Conservation (phyloP, 2,329 filamentous ascomycete genomes). For the Alternaria infectoria region DNA sequence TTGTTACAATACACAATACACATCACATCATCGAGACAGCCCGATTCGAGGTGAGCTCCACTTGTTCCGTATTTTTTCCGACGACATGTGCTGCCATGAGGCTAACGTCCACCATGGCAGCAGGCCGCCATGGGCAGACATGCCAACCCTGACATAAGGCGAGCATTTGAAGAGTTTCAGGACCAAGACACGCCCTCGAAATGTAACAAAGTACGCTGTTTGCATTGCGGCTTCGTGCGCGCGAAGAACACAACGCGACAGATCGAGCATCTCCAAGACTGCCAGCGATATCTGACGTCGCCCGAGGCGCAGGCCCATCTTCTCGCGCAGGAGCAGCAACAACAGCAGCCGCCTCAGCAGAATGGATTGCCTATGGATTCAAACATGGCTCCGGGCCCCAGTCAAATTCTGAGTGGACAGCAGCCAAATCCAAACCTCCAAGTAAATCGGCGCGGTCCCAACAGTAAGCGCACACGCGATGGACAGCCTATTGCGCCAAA, state of each 20-base stretch:
- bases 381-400: constrained; percentile 26
- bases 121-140: constrained; percentile 39
- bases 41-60: constrained; percentile 20
- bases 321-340: constrained; percentile 16
- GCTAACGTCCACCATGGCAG: constrained; percentile 17
- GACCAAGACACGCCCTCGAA: constrained; percentile 52
- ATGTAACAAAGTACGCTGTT: constrained; percentile 58
- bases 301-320: constrained; percentile 51
- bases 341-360: constrained; percentile 21
- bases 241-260: constrained; percentile 60
- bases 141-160: constrained; percentile 52
- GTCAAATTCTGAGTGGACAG: constrained; percentile 53
- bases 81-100: constrained; percentile 3
- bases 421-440: constrained; percentile 58
- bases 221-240: constrained; percentile 57
- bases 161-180: constrained; percentile 49
- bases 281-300: constrained; percentile 53
- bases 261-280: constrained; percentile 57
- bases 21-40: constrained; percentile 10
- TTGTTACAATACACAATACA: constrained; percentile 15
- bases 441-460: constrained; percentile 53
- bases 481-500: constrained; percentile 46
- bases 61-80: constrained; percentile 6
- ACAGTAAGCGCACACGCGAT: constrained; percentile 48
- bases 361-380: constrained; percentile 24